phyloP scores from a whole-genome alignment of 495 filamentous ascomycete genomes.

The Aspergillus taichungensis region DNA sequence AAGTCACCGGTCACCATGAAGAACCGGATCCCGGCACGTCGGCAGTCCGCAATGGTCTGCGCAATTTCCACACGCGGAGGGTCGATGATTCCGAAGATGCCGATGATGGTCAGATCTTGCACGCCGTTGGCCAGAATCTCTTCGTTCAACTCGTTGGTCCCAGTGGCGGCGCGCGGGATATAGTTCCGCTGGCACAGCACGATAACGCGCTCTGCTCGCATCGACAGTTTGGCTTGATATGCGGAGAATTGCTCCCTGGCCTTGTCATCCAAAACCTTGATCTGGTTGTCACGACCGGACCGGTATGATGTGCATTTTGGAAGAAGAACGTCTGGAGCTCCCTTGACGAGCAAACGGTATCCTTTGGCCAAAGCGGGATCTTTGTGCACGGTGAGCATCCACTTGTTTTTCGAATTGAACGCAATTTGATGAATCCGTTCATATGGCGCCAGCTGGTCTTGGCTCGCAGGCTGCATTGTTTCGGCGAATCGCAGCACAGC shows the following conservation, averaged over 20 bases:
- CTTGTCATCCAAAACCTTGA: conserved; percentile 25
- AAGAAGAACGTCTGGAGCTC: conserved; percentile 43
- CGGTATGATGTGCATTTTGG: conserved; percentile 35
- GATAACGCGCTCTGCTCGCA: conserved; percentile 43
- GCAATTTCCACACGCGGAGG: conserved; percentile 59
- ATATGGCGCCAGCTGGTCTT: conserved; percentile 33
- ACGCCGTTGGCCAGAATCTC: conserved; percentile 30
- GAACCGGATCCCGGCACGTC: conserved; percentile 52
- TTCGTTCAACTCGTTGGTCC: conserved; percentile 35
- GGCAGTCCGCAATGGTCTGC: conserved; percentile 37
- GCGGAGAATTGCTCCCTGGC: conserved; percentile 25
- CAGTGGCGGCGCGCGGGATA: conserved; percentile 11
- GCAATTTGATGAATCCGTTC: conserved; percentile 55
- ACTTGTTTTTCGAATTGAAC: conserved; percentile 77
- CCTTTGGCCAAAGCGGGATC: conserved; percentile 6
- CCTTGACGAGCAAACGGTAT: conserved; percentile 36
- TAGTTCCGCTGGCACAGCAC: conserved; percentile 34
- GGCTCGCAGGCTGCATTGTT: conserved; percentile 41
- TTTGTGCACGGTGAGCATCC: conserved; percentile 31
- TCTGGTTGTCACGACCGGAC: conserved; percentile 23
- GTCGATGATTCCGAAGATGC: conserved; percentile 47
- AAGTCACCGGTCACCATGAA: conserved; percentile 65
- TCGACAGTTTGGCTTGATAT: conserved; percentile 34
- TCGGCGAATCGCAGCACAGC: conserved; percentile 62
- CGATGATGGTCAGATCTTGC: conserved; percentile 37